Evolutionary conservation across 441 rosid genomes (phyloP).

Genomic region (Croton setiger): DNA sequence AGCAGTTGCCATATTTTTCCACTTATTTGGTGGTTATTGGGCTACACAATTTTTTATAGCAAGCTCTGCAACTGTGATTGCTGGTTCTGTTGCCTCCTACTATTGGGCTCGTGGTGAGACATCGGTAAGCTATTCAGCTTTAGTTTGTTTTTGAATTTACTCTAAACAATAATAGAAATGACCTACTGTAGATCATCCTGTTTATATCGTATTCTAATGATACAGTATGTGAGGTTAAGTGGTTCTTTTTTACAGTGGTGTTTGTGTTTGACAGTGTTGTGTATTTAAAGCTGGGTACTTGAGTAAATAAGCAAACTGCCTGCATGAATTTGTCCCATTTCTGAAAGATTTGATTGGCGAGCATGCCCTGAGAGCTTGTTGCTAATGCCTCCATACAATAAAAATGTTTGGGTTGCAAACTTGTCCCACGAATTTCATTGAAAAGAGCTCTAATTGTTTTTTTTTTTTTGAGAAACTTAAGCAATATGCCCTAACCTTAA

Average conservation of each 20-base stretch:
- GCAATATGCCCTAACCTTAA: neutral
- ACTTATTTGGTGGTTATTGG: slow-evolving; percentile 92
- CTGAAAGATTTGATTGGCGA: neutral
- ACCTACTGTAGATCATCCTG: no score
- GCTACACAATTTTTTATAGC: slow-evolving; percentile 91
- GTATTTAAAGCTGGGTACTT: no score
- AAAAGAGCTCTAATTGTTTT: neutral
- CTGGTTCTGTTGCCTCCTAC: slow-evolving; percentile 93
- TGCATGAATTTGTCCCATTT: neutral
- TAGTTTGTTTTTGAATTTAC: neutral
- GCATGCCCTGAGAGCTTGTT: neutral
- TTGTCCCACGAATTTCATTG: neutral
- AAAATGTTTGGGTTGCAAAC: neutral
- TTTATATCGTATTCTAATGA: no score
- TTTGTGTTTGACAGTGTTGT: no score
- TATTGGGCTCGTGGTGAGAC: slow-evolving; percentile 93
- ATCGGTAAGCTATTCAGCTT: slow-evolving; percentile 48
- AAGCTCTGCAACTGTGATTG: slow-evolving; percentile 81
- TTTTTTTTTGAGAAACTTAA: neutral
- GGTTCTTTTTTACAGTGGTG: no score
- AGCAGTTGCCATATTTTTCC: slow-evolving; percentile 81
- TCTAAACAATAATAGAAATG: neutral
- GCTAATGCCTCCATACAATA: no score
- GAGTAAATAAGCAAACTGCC: no score
- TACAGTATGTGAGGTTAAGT: no score